phyloP scores from a whole-genome alignment of 2,329 filamentous ascomycete species.

The Neoscytalidium dimidiatum region DNA sequence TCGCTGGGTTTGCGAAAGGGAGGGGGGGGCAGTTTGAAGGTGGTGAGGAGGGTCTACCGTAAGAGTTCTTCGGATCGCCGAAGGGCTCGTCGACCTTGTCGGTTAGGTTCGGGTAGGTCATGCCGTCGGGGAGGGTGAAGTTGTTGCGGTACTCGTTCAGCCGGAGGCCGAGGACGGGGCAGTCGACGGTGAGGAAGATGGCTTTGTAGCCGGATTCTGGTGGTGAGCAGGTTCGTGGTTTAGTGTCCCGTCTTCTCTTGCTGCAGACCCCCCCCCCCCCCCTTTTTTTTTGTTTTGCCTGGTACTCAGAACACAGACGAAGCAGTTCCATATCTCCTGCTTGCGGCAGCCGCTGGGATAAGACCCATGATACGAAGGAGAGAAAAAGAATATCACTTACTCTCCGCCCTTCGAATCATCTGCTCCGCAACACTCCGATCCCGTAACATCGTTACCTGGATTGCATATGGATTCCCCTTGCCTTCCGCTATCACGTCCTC shows the following conservation, averaged over 20 bases:
- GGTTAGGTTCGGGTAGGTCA: constrained; percentile 48
- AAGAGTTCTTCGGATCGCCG: background rate
- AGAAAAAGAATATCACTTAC: too few species aligned
- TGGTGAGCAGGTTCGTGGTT: constrained; percentile 17
- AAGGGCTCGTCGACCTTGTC: constrained; percentile 33
- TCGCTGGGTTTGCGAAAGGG: too few species aligned
- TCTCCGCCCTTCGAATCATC: constrained; percentile 46
- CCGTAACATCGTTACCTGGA: constrained; percentile 57
- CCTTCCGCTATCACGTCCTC: constrained; percentile 59
- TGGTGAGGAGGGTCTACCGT: too few species aligned
- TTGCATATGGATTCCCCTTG: constrained; percentile 49
- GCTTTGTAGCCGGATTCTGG: constrained; percentile 54
- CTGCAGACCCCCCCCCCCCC: constrained; percentile 9
- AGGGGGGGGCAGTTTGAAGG: too few species aligned
- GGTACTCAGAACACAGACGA: too few species aligned
- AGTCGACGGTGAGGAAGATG: constrained; percentile 57
- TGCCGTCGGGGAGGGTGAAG: constrained; percentile 49
- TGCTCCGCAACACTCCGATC: constrained; percentile 47
- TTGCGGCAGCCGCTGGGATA: too few species aligned
- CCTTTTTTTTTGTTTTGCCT: background rate
- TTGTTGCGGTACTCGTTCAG: constrained; percentile 57
- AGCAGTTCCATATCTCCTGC: too few species aligned
- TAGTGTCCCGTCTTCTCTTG: background rate
- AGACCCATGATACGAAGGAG: too few species aligned
- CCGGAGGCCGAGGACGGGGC: constrained; percentile 54